Conservation (phyloP, 73 alveolate species). For the Paramecium octaurelia region DNA sequence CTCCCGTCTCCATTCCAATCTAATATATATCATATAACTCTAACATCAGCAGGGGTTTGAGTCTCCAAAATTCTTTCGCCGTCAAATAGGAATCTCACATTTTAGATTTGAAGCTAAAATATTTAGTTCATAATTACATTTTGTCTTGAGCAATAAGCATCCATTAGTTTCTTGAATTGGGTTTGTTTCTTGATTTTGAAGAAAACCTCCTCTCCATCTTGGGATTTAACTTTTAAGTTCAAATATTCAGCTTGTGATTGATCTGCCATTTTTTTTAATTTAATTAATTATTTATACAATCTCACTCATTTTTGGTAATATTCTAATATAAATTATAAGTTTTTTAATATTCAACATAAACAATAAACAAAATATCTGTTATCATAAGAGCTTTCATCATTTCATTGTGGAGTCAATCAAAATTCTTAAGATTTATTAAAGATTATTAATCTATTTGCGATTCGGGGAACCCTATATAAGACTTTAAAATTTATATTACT, state of each 20-base stretch:
- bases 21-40: not conserved
- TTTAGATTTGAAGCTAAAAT: slow-evolving; percentile 10
- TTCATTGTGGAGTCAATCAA: not conserved
- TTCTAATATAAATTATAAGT: not conserved
- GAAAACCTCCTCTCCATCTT: not conserved
- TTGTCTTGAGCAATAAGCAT: slow-evolving; percentile 6
- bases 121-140: not conserved
- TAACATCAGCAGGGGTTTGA: not conserved
- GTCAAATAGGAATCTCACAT: slow-evolving; percentile 15
- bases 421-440: not conserved
- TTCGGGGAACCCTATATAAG: not conserved
- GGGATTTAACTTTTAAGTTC: not conserved
- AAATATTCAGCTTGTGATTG: not conserved
- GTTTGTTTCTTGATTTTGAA: not conserved
- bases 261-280: not conserved
- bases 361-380: not conserved
- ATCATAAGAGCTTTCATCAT: not conserved
- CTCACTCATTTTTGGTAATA: not conserved
- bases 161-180: not conserved
- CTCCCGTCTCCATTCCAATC: slow-evolving; percentile 31
- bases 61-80: not conserved
- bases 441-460: not conserved
- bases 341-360: not conserved
- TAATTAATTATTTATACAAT: not conserved
- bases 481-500: not conserved